These are phyloP conservation scores for Cryphonectria radicalis DNA, from an alignment of 2,329 filamentous ascomycete genomes.

Conservation along the genomic window DNA sequence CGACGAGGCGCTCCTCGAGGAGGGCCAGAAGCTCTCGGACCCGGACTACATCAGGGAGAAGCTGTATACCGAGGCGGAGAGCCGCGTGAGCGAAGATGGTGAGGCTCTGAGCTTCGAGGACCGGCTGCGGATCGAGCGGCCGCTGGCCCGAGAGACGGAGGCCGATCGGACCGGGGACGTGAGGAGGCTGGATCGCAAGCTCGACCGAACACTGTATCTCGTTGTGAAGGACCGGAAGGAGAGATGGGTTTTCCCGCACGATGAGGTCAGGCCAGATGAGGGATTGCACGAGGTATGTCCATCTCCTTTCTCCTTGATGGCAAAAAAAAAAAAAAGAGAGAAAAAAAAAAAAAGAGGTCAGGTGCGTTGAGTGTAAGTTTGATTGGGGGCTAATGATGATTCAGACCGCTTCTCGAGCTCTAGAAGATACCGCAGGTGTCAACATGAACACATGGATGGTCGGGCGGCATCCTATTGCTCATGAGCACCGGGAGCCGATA, in stretches of 20 bases:
- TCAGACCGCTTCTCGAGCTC: constrained; percentile 80
- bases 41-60: constrained; percentile 68
- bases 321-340: not conserved
- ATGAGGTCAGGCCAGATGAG: constrained; percentile 70
- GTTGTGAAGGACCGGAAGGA: constrained; percentile 75
- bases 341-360: not conserved
- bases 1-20: constrained; percentile 81
- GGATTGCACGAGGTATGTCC: constrained; percentile 77
- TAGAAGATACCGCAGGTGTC: constrained; percentile 76
- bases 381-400: not conserved
- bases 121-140: constrained; percentile 71
- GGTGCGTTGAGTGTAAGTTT: not conserved
- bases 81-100: constrained; percentile 61
- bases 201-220: constrained; percentile 86
- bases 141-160: constrained; percentile 72
- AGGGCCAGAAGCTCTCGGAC: constrained; percentile 71
- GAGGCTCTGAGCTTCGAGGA: constrained; percentile 62
- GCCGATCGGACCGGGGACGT: constrained; percentile 78
- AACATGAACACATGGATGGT: constrained; percentile 99
- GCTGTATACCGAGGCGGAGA: constrained; percentile 76
- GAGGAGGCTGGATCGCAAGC: constrained; percentile 75
- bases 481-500: constrained; percentile 65
- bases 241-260: constrained; percentile 82
- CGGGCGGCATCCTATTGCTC: constrained; percentile 85
- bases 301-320: not conserved